Evolutionary conservation across 805 yeast species (phyloP).

Genomic region (Blastobotrys chiropterorum): DNA sequence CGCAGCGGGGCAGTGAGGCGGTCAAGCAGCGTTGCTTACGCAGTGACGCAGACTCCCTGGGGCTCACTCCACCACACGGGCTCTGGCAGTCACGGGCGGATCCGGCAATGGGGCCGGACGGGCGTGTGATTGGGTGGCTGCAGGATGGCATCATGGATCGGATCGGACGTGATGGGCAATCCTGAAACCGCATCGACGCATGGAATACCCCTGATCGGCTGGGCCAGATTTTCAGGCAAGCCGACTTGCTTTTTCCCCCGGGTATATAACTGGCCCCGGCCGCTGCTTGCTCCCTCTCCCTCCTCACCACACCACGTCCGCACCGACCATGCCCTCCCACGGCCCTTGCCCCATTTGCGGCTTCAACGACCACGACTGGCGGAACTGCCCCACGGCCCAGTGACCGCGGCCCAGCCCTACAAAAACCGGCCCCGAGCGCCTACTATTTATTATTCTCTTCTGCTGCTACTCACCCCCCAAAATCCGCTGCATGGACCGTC

Average conservation of each 20-base stretch:
- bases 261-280: not conserved
- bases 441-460: not conserved
- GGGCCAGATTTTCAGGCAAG: not conserved
- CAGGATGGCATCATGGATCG: not conserved
- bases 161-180: not conserved
- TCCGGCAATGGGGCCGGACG: no score
- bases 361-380: slow-evolving; percentile 5
- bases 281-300: not conserved
- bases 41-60: no score
- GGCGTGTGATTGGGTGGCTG: not conserved
- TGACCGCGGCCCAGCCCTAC: no score
- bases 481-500: not conserved
- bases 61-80: no score
- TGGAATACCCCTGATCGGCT: not conserved
- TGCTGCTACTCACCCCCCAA: not conserved
- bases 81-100: no score
- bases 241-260: not conserved
- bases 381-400: slow-evolving; percentile 3
- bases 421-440: no score
- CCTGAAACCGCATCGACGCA: not conserved
- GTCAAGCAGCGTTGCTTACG: no score
- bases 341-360: slow-evolving; percentile 5
- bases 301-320: not conserved
- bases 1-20: no score
- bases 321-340: slow-evolving; percentile 3